Base-by-base conservation (phyloP, 306 rosid species). In the Dicorynia guianensis region DNA sequence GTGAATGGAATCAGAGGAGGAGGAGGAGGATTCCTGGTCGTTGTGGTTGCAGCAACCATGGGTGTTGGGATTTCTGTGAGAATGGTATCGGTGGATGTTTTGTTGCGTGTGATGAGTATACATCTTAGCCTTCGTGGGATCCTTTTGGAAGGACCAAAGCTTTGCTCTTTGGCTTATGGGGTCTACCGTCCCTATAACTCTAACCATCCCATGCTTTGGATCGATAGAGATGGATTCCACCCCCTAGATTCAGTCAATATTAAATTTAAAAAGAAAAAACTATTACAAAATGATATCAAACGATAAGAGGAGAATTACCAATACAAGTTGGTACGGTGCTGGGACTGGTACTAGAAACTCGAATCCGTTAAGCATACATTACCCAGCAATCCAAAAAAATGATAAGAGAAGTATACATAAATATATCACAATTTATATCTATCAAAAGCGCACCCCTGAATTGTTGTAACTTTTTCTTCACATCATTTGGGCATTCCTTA, bases 91-190 rank as follows among this genome's bases (percentile, higher is more conserved):
- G 8, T 76, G 39, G 11, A 1, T 7, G 18, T 39, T 49, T 47
- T 9, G 49, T 4, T 9, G 30, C 30, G 30, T 19, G 15, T 7
- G 6, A 4, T 42, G 14, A 3, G 55, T 12, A 69, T 35, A 0
- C 44, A 5, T 12, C 14, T 35, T 12, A 14, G 25, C 67, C 15
- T 38, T 12, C 30, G 3, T 3, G 50, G 82, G 63, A 5, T 20
- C 69, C 38, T 46, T 71, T 4, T 53, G 33, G 17, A 79, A 71
- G 14, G 78, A 66, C 67, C 73, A 64, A 72, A 71, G 74, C 46
- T 55, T 52, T 5, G 74, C 78, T 5, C 11, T 46, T 36, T 65
- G 59, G 68, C 63, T 30, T 46, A 44, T 34, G 1, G 69, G 61
- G 4, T 72, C 65, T 30, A 79, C 68, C 20, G 59, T 56, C 1